Conservation (phyloP, 371 early-diverging fungal species). For the Smittium mucronatum region DNA sequence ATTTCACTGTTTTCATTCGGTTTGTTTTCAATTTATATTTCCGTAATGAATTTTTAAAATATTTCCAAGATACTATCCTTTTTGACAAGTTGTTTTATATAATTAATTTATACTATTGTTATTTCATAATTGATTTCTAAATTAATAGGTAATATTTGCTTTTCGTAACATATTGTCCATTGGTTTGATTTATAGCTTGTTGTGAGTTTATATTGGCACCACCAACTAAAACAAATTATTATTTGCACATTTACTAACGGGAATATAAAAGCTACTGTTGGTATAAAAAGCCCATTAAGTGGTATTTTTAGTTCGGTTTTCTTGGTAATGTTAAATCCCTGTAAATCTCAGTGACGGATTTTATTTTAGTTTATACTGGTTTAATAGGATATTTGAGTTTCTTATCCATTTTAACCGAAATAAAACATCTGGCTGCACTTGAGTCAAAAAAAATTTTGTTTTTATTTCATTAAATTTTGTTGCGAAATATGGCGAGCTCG, state of each 20-base stretch:
- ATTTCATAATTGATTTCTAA: not conserved
- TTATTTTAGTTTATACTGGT: not conserved
- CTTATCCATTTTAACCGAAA: not conserved
- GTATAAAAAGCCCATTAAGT: not conserved
- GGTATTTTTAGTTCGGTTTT: not conserved
- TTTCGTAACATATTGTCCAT: not conserved
- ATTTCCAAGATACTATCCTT: not conserved
- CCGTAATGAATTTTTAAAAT: not conserved
- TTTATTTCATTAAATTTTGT: not conserved
- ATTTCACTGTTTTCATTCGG: not conserved
- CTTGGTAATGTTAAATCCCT: not conserved
- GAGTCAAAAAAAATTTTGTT: constrained; percentile 1
- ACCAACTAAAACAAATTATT: not conserved
- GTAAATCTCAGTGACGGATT: not conserved
- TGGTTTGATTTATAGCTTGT: not conserved
- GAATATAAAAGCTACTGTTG: not conserved
- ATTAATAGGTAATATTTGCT: not conserved
- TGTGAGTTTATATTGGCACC: constrained; percentile 1
- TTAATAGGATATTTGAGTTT: not conserved
- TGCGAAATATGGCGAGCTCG: not conserved
- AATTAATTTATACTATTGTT: not conserved
- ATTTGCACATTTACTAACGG: not conserved
- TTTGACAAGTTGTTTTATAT: not conserved
- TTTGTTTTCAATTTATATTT: not conserved
- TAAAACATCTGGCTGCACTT: not conserved